A percentile compares a stretch with the other conserved stretches of the same genome.
Conservation (phyloP, 1,139 yeast species). For the Protomyces arabidopsidicola region DNA sequence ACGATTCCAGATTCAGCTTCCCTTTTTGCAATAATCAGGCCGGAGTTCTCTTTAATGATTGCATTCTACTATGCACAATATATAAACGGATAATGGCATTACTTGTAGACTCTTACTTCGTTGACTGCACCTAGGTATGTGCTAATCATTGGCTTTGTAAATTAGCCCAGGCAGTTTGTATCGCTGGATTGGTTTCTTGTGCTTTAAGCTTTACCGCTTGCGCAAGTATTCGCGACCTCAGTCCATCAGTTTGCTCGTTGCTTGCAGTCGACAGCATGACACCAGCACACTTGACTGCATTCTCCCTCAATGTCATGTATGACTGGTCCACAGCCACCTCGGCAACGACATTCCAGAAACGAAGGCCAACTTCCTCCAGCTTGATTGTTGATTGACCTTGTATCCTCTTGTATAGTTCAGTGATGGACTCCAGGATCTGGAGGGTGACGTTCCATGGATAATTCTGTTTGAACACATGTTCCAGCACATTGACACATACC, state of each 20-base stretch:
- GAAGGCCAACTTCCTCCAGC: not conserved
- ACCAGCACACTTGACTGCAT: not conserved
- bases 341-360: not conserved
- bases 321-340: not conserved
- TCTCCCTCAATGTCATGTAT: constrained; percentile 7
- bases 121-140: not conserved
- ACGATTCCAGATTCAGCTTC: not conserved
- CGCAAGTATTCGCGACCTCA: not conserved
- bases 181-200: not conserved
- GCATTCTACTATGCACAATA: not conserved
- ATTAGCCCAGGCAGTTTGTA: not conserved
- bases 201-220: not conserved
- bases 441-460: constrained; percentile 8
- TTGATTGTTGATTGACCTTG: not conserved
- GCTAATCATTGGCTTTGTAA: not conserved
- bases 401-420: not conserved
- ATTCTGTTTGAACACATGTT: not conserved
- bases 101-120: not conserved
- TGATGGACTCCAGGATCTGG: not conserved
- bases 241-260: not conserved
- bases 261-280: not conserved
- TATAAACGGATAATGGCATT: not conserved
- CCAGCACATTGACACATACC: not conserved
- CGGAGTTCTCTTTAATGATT: too few species aligned
- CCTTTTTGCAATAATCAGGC: not conserved